Base-by-base conservation (phyloP, 768 basidiomycete species). In the Rubroboletus satanas region DNA sequence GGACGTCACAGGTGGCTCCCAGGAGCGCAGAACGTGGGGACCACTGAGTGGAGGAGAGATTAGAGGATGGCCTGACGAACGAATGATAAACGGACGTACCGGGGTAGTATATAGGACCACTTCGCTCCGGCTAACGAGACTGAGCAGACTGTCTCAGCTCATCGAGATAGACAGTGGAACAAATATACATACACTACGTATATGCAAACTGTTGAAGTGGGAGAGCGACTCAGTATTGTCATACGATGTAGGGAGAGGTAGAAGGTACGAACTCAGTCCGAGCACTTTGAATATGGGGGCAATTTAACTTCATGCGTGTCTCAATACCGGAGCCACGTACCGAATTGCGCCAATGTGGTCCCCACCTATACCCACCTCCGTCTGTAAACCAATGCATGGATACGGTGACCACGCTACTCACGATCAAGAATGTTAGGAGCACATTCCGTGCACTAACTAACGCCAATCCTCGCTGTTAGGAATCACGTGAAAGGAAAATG, bases 21-120 rank as follows among this genome's bases (percentile, higher is more conserved):
- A 61, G 17, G 23, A 46, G 29, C 3, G 62, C 92, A 0, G 60
- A 58, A 28, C 59, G 49, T 28, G 54, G 59, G 3, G 59, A 61
- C 59, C 59, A 60, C 59, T 60, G 36, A 17, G 12, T 12, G 33
- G 6, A 37, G 23, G 28, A 14, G 11, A 14, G 39, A 11, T 49
- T 8, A n/a, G 8, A 28, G 3, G 2, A 33, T 26, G 36, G 21
- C 7, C 8, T 1, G 5, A 26, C n/a, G 8, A 21, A 5, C 1
- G 18, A 42, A 5, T 5, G 18, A 33, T 14, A 5, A 7, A 15
- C 7, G 12, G 17, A 23, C 49, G 14, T 11, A 51, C 59, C 1
- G 48, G 52, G 6, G 41, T 41, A 51, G 35, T 17, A 17, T 3
- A 36, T 17, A 60, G 41, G 42, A 11, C 3, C 9, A 0, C 14